These are phyloP conservation scores for Lodderomyces margitis DNA, from an alignment of 1,139 yeast species.

Conservation along the genomic window DNA sequence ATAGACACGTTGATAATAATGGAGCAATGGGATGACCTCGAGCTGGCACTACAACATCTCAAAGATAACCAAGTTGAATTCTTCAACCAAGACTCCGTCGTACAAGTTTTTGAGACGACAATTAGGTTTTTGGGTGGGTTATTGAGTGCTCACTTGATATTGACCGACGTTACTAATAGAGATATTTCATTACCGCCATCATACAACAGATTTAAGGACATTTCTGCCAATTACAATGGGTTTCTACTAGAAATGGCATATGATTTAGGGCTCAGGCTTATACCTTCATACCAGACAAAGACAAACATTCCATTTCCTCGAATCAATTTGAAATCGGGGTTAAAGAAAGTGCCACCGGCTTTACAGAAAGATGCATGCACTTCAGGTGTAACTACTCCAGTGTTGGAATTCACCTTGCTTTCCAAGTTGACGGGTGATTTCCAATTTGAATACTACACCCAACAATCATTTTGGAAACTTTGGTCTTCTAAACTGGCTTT, in stretches of 20 bases:
- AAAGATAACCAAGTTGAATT: conserved; percentile 28
- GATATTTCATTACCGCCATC: conserved; percentile 9
- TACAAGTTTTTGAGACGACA: conserved; percentile 85
- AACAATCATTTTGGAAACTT: conserved; percentile 61
- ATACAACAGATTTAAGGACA: conserved; percentile 16
- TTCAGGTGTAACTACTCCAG: conserved; percentile 83
- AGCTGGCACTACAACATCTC: conserved; percentile 47
- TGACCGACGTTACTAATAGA: conserved; percentile 53
- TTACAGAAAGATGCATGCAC: conserved; percentile 70
- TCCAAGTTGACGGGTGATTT: conserved; percentile 73
- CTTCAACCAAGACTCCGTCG: conserved; percentile 65
- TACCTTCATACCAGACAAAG: conserved; percentile 62
- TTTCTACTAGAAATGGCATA: conserved; percentile 65
- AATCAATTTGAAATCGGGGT: conserved; percentile 58
- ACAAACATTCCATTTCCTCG: conserved; percentile 72
- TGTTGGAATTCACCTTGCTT: conserved; percentile 73
- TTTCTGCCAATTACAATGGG: conserved; percentile 57
- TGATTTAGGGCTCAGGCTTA: conserved; percentile 65
- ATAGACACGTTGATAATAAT: conserved; percentile 75
- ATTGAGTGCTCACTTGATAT: conserved; percentile 69
- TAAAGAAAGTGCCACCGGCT: conserved; percentile 37
- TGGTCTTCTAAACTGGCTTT: conserved; percentile 67
- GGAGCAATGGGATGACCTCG: conserved; percentile 60
- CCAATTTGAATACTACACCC: conserved; percentile 62
- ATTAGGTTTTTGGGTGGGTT: conserved; percentile 80